Evolutionary conservation across 495 filamentous ascomycete species (phyloP), one percentile per base, ranked within the genome.

Genomic region (Parachaetomium inaequale): DNA sequence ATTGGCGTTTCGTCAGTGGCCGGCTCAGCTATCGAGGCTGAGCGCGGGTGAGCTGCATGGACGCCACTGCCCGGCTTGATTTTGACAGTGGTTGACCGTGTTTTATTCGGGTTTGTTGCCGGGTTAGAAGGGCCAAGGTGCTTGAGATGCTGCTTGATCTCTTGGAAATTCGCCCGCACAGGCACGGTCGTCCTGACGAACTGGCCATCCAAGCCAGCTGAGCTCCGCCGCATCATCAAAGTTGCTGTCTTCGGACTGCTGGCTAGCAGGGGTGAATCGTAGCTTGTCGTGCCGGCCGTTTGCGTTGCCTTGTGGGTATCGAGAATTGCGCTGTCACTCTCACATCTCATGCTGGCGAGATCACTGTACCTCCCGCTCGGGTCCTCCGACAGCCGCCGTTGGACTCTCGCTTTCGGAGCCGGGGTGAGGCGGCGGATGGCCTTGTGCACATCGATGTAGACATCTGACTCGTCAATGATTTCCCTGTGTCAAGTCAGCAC

Each of bases 391-490:
- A 21, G 59, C n/a, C 69, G 62, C 23, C 68, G 69, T 21, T 65
- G 66, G 26, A 68, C 45, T 54, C 67, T 64, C 12, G 71, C 74
- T 36, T 72, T 74, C n/a, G 75, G 75, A n/a, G 75, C 75, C 2
- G 75, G 75, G 11, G 64, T 63, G 12, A 77, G 58, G 10, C 94
- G 88, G 32, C 94, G 84, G 64, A 98, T 96, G 7, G 93, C 95
- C 74, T 97, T 98, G 78, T 96, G 84, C 12, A 98, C 92, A 74
- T 98, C 94, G 65, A 98, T 87, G 66, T 92, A 98, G 23, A 98
- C 92, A 71, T 97, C 93, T 4, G 92, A 96, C 73, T 97, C 93
- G 70, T 85, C 82, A 53, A 85, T 83, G 50, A 91, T 91, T 73
- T 91, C 88, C 78, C 86, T 87, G 29, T 17, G 10, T 46, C 40